These are phyloP conservation scores for Alternaria ethzedia DNA, from an alignment of 2,329 filamentous ascomycete genomes.

Conservation along the genomic window DNA sequence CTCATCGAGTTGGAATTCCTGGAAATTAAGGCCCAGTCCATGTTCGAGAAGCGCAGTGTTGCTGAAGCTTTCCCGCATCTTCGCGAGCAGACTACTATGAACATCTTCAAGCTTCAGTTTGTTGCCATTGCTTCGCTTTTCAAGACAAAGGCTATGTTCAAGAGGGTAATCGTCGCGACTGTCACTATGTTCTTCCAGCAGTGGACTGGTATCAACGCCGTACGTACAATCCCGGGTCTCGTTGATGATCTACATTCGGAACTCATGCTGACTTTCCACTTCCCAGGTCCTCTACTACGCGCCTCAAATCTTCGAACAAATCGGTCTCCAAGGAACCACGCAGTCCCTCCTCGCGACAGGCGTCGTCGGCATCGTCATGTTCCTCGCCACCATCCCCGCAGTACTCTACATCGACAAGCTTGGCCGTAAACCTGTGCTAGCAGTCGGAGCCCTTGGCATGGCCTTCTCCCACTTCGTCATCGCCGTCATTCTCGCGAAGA, in stretches of 20 bases:
- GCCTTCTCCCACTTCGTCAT: constrained; percentile 73
- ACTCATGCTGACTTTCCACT: constrained; percentile 10
- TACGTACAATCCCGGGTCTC: constrained; percentile 16
- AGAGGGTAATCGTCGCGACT: constrained; percentile 68
- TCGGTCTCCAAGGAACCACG: constrained; percentile 55
- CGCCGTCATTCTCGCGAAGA: constrained; percentile 70
- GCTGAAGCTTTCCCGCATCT: constrained; percentile 71
- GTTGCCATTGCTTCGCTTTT: constrained; percentile 71
- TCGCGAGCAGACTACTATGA: constrained; percentile 62
- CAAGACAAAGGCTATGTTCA: constrained; percentile 69
- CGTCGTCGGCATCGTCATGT: constrained; percentile 74
- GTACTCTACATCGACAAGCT: constrained; percentile 70
- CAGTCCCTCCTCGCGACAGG: constrained; percentile 70
- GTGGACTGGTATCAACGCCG: constrained; percentile 59
- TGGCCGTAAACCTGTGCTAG: constrained; percentile 68
- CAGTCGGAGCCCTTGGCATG: constrained; percentile 73
- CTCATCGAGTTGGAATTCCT: constrained; percentile 77
- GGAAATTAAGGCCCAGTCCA: constrained; percentile 80
- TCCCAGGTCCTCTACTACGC: constrained; percentile 56
- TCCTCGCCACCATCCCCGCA: constrained; percentile 65
- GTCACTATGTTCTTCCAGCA: constrained; percentile 58
- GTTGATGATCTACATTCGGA: too few relatives aligned
- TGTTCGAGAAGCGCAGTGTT: constrained; percentile 76
- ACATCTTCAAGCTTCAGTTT: constrained; percentile 66
- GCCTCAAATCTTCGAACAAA: constrained; percentile 57